Evolutionary conservation across 176 grass and related monocot species (phyloP).

Genomic region (Avena atlantica): DNA sequence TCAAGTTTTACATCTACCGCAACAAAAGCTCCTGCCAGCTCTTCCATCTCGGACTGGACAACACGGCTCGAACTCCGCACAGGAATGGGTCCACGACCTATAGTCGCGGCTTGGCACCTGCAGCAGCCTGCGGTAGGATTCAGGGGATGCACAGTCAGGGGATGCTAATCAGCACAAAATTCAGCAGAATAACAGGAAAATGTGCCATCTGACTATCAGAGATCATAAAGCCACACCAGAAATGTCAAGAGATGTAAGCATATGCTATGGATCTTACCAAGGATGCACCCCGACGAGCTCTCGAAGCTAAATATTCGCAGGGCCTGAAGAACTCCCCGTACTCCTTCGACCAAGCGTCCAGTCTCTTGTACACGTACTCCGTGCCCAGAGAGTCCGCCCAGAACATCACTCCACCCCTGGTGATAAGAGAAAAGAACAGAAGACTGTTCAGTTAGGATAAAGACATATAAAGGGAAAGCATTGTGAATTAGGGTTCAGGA

Average conservation of each 20-base stretch:
- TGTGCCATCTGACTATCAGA: not conserved
- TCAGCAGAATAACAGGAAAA: not conserved
- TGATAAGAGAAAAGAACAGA: not conserved
- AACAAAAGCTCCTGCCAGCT: not conserved
- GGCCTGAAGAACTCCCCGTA: conserved; percentile 72
- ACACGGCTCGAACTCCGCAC: not conserved
- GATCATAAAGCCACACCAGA: not conserved
- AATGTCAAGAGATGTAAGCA: not conserved
- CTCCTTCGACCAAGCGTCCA: conserved; percentile 55
- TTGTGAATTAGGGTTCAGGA: not conserved
- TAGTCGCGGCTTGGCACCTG: conserved; percentile 27
- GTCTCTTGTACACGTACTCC: conserved; percentile 55
- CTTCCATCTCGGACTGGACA: not conserved
- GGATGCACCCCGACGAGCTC: conserved; percentile 50
- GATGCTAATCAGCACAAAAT: not conserved
- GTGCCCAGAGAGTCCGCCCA: conserved; percentile 64
- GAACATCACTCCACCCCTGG: conserved; percentile 75
- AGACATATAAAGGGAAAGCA: not conserved
- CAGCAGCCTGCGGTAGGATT: conserved; percentile 45
- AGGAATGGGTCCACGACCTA: not conserved
- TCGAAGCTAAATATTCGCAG: conserved; percentile 54
- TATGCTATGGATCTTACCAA: conserved; percentile 51
- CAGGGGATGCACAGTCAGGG: conserved; percentile 14
- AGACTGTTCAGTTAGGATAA: conserved; percentile 10
- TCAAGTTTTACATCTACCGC: not conserved